These are phyloP conservation scores for Nephelium lappaceum DNA, from an alignment of 345 rosid species.

Conservation along the genomic window DNA sequence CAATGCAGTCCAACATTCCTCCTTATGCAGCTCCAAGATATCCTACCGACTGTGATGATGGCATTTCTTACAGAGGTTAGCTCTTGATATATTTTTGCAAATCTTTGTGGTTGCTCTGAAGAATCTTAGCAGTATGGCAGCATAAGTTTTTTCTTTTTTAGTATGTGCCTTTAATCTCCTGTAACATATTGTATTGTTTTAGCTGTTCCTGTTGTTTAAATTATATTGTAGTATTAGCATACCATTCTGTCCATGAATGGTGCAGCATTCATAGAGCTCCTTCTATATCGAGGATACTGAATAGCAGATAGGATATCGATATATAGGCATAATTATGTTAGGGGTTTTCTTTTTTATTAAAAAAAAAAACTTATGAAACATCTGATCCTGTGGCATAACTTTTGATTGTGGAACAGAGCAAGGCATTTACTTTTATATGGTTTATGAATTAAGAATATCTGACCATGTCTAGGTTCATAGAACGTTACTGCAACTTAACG, in stretches of 20 bases:
- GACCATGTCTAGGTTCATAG: not conserved
- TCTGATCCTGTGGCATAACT: not conserved
- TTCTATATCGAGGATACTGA: not conserved
- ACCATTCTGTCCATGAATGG: not conserved
- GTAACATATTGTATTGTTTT: not conserved
- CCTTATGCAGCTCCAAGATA: slow-evolving; percentile 40
- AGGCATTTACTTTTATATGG: not conserved
- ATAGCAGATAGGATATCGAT: not conserved
- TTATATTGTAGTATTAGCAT: not conserved
- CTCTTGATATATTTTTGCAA: slow-evolving; percentile 2
- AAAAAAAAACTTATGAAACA: not conserved
- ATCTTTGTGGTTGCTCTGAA: not conserved
- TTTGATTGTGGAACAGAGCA: not conserved
- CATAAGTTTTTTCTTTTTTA: not conserved
- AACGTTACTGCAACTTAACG: slow-evolving; percentile 7
- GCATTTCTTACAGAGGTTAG: slow-evolving; percentile 47
- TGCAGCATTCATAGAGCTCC: not conserved
- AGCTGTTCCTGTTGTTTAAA: not conserved
- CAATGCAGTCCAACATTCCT: slow-evolving; percentile 40
- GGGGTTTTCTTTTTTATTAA: not conserved
- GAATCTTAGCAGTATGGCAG: not conserved
- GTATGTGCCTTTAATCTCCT: not conserved
- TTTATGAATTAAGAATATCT: not conserved
- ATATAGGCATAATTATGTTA: not conserved
- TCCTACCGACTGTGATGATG: slow-evolving; percentile 51